Percentiles rank a stretch among this genome's conserved stretches.
phyloP scores from a whole-genome alignment of 2,329 filamentous ascomycete genomes.

The Calycina marina region DNA sequence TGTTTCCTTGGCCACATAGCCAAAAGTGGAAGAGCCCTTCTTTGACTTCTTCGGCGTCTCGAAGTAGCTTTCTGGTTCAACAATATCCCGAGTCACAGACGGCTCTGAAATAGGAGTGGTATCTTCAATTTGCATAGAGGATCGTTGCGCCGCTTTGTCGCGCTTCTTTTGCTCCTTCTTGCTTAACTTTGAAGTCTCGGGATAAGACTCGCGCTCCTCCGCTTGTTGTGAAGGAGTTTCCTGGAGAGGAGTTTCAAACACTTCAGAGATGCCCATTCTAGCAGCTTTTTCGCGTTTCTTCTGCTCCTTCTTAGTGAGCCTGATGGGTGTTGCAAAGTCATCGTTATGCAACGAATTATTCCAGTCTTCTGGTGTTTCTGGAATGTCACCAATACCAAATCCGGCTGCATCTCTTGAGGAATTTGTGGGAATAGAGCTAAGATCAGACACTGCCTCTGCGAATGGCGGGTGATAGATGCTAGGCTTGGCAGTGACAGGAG shows the following conservation, averaged over 20 bases:
- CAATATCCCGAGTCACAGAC: slow-evolving; percentile 9
- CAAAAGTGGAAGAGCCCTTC: slow-evolving; percentile 17
- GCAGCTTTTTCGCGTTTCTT: slow-evolving; percentile 30
- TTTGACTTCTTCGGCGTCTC: slow-evolving; percentile 21
- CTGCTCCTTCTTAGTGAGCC: slow-evolving; percentile 25
- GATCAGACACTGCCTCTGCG: slow-evolving; percentile 32
- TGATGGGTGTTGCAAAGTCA: slow-evolving; percentile 12
- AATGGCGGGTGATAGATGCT: slow-evolving; percentile 34
- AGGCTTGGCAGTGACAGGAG: slow-evolving; percentile 41
- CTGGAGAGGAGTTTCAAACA: slow-evolving; percentile 7
- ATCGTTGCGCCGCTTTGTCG: slow-evolving; percentile 27
- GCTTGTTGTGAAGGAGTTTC: slow-evolving; percentile 9
- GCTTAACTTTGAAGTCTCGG: slow-evolving; percentile 24
- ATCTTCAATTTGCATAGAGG: slow-evolving; percentile 21
- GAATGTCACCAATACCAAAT: slow-evolving; percentile 33
- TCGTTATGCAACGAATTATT: slow-evolving; percentile 22
- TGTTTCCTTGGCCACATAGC: slow-evolving; percentile 25
- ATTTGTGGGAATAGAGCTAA: slow-evolving; percentile 17
- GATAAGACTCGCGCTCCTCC: slow-evolving; percentile 13
- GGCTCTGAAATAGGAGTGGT: slow-evolving; percentile 10
- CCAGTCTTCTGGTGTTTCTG: slow-evolving; percentile 27
- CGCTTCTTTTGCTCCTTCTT: slow-evolving; percentile 36
- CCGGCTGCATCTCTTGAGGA: slow-evolving; percentile 21
- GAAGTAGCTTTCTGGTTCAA: slow-evolving; percentile 20
- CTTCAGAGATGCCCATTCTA: slow-evolving; percentile 17